These are phyloP conservation scores for Hyphopichia khmerensis DNA, from an alignment of 1,139 yeast genomes.

Conservation along the genomic window DNA sequence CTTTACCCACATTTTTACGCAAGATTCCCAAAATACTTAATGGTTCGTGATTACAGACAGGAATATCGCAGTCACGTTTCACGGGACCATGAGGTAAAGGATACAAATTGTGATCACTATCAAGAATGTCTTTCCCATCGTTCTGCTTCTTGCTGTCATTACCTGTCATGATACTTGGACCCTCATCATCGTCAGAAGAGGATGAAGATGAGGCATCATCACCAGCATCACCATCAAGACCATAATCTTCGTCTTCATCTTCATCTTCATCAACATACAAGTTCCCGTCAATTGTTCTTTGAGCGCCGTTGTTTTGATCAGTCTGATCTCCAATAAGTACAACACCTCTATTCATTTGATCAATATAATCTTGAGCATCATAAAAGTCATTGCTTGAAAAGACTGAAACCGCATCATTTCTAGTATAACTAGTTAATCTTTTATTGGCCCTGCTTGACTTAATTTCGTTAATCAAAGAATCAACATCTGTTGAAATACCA, in stretches of 20 bases:
- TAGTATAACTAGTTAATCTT: background rate
- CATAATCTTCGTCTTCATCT: conserved; percentile 17
- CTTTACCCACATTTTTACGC: conserved; percentile 91
- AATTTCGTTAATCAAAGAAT: conserved; percentile 15
- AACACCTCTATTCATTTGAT: conserved; percentile 35
- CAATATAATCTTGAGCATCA: conserved; percentile 65
- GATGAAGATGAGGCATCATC: conserved; percentile 14
- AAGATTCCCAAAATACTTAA: conserved; percentile 79
- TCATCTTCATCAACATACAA: conserved; percentile 8
- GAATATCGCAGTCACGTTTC: conserved; percentile 60
- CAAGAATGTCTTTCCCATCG: conserved; percentile 5
- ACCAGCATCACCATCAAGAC: conserved; percentile 13
- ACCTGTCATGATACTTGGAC: conserved; percentile 2
- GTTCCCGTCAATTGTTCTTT: conserved; percentile 5
- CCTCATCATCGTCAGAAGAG: conserved; percentile 9
- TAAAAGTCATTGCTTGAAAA: conserved; percentile 49
- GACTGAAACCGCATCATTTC: conserved; percentile 25
- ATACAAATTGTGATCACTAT: conserved; percentile 43
- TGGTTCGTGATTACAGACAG: conserved; percentile 62
- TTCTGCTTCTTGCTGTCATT: conserved; percentile 6
- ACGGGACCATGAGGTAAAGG: conserved; percentile 63
- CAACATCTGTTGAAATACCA: conserved; percentile 18
- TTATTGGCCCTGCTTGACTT: conserved; percentile 7
- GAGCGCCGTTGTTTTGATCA: conserved; percentile 2
- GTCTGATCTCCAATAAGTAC: conserved; percentile 25